Base-by-base conservation (phyloP, 1,284 basidiomycete genomes). In the Vanrija sp. region DNA sequence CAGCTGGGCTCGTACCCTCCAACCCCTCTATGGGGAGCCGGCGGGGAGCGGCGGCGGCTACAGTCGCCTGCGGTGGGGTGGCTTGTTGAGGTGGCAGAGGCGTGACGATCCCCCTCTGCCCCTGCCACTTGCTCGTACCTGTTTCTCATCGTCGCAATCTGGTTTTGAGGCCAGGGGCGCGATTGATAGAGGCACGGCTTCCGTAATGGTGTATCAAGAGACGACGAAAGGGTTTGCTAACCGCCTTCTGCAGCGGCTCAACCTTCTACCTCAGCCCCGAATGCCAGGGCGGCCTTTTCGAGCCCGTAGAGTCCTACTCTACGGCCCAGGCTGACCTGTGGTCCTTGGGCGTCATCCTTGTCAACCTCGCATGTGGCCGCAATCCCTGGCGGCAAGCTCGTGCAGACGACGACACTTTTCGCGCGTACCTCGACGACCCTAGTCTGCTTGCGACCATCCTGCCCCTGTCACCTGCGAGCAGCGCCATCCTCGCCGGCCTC, bases 311-410 rank as follows among this genome's bases (percentile, higher is more conserved):
- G 78, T 83, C 69, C 23, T 95, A 91, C 78, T 87, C 83, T 46
- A 87, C 90, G 19, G 79, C 80, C 21, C 80, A 83, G 58, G 88
- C 86, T 71, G 94, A 98, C 70, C 83, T 97, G 57, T 98, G 95
- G 95, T 86, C 93, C 3, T 80, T 97, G 54, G 95, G 95, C 43
- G 93, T 98, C 67, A 82, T 83, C 62, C 86, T 99, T 46, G 86
- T 98, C 73, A 96, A 94, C 77, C 83, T 97, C 76, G 85, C 91
- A 46, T 88, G 87, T 55, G 88, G 89, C 18, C 84, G 88, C 43
- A 90, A 89, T 72, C 93, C 91, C 6, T 97, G 94, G 94, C 83
- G 84, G 60, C 81, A 83, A 64, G 91, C 94, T 5, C 83, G 80
- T 46, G 76, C 81, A 6, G 78, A 80, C 46, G 91, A 96, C 75